phyloP scores from a whole-genome alignment of 441 rosid species.

The Kokia cookei region DNA sequence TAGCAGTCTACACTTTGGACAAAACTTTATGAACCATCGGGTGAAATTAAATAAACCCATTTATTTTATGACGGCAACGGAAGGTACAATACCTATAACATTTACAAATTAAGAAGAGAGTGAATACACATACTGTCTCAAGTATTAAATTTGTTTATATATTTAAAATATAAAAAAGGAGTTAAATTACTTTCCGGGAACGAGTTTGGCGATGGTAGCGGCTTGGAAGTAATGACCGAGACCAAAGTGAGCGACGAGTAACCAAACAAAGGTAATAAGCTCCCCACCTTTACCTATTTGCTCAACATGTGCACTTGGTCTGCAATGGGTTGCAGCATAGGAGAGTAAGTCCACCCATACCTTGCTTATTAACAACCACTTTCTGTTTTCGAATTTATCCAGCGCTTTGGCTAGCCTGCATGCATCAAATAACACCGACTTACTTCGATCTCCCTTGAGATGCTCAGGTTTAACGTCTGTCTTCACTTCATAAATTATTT shows the following conservation, averaged over 20 bases:
- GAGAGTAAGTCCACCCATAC: constrained; percentile 52
- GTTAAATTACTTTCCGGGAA: not conserved
- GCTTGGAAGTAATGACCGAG: not conserved
- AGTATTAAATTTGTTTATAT: too few relatives aligned
- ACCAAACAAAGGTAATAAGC: constrained; percentile 52
- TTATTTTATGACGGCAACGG: too few relatives aligned
- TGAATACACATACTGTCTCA: too few relatives aligned
- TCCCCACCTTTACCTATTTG: constrained; percentile 51
- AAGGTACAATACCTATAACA: too few relatives aligned
- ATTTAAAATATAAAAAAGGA: not conserved
- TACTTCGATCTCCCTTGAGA: constrained; percentile 8
- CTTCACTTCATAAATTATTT: constrained; percentile 7
- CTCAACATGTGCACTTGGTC: constrained; percentile 41
- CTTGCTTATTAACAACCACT: constrained; percentile 42
- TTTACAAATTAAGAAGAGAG: too few relatives aligned
- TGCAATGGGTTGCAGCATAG: constrained; percentile 41
- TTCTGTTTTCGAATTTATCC: constrained; percentile 1
- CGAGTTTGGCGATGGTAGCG: not conserved
- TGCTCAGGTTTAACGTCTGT: constrained; percentile 13
- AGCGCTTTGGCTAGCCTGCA: constrained; percentile 10
- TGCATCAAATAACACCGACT: constrained; percentile 15
- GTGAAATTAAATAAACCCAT: too few relatives aligned
- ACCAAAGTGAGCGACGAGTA: constrained; percentile 56
- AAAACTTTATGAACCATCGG: too few relatives aligned
- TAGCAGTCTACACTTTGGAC: too few relatives aligned